A percentile compares a stretch with the other conserved stretches of the same genome.
Evolutionary conservation across 2,329 filamentous ascomycete genomes (phyloP).

Genomic region (Cordyceps militaris): DNA sequence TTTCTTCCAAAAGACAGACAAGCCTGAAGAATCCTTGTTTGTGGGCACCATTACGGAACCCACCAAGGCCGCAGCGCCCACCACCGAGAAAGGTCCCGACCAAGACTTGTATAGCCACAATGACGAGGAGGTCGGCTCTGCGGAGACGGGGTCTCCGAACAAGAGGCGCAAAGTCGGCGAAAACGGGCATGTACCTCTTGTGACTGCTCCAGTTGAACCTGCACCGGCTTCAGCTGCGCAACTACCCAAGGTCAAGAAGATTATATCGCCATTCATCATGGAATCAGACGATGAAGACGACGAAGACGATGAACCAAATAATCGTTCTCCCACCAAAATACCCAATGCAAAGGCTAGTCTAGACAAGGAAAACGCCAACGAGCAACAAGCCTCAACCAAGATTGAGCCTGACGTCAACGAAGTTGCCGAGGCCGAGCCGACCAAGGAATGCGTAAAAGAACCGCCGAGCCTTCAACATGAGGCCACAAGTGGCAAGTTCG

Average conservation of each 20-base stretch:
- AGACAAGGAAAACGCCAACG: background rate
- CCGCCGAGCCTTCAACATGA: background rate
- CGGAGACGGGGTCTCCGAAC: slow-evolving; percentile 27
- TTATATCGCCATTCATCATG: slow-evolving; percentile 54
- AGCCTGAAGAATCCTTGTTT: slow-evolving; percentile 54
- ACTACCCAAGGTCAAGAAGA: slow-evolving; percentile 18
- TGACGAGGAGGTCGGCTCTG: slow-evolving; percentile 23
- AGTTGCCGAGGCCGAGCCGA: background rate
- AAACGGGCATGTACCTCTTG: slow-evolving; percentile 18
- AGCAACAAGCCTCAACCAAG: background rate
- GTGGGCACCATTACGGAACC: slow-evolving; percentile 24
- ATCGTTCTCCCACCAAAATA: background rate
- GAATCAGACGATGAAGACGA: slow-evolving; percentile 55
- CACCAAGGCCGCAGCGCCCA: slow-evolving; percentile 9
- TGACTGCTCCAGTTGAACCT: slow-evolving; percentile 10
- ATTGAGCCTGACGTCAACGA: background rate
- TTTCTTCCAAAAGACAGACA: slow-evolving; percentile 66
- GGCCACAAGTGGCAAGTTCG: slow-evolving; percentile 24
- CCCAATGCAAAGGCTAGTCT: background rate
- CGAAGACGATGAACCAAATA: slow-evolving; percentile 3
- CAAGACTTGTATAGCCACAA: slow-evolving; percentile 21
- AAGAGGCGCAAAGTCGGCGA: slow-evolving; percentile 25
- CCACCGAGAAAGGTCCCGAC: slow-evolving; percentile 15
- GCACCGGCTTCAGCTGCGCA: slow-evolving; percentile 1
- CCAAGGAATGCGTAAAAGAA: slow-evolving; percentile 1